Base-by-base conservation (phyloP, 2,329 filamentous ascomycete genomes). In the Botrytis squamosa region DNA sequence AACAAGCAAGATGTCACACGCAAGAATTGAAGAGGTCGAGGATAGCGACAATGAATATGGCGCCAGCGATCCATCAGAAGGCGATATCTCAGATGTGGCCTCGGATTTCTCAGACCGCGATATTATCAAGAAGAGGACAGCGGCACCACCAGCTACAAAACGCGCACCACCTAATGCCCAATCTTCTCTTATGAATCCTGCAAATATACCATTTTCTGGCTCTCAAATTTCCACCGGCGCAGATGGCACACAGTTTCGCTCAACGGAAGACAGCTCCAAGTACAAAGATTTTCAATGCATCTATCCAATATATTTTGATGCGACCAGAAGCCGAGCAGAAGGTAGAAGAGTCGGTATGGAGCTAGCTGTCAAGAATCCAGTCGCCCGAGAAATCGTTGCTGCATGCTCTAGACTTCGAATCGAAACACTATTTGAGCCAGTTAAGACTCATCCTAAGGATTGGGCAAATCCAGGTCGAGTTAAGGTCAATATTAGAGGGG, bases 391-490 rank as follows among this genome's bases (percentile, higher is more conserved):
- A 80, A 95, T 99, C 81, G 92, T 94, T 63, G 91, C 93, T 81
- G 95, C 95, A n/a, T 93, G 93, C 82, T 90, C 91, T 60, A 84
- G 87, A 64, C 87, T 97, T 75, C 88, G 91, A 44, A 85, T 94
- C 52, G 87, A 89, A 75, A 91, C 92, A 62, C 90, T 96, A 12
- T 92, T 98, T 82, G 96, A 99, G 84, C 93, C 95, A 1, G 92
- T 92, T 81, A 97, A 97, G 86, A 88, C 90, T 75, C 96, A 99
- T 83, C 96, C 96, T 10, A 95, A 96, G 84, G 96, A 99, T 85
- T 99, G 96, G 96, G 91, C 92, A 73, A 99, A 99, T 85, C 96
- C 96, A 20, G 96, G 96, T 5, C 88, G 96, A 74, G 93, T 98
- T 76, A 90, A 93, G 78, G 90, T 98, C 68, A 85, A 91, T 80